phyloP scores from a whole-genome alignment of 129 eudicot species.

The Rutidosis leptorrhynchoides region DNA sequence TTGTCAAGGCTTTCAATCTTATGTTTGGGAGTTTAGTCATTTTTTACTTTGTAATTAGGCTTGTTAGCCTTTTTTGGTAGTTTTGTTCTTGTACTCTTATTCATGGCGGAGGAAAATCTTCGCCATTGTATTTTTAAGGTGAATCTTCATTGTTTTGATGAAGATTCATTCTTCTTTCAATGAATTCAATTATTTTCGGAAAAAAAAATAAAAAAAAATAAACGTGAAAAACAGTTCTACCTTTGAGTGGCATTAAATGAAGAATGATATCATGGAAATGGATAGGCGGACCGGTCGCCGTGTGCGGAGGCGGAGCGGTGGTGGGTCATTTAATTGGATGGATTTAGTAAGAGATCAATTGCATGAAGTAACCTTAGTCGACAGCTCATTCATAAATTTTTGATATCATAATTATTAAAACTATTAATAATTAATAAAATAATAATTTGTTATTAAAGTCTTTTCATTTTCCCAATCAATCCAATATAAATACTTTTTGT shows the following conservation, averaged over 20 bases:
- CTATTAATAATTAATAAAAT: neutral
- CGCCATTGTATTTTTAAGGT: too few species aligned
- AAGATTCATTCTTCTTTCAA: too few species aligned
- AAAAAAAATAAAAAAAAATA: too few species aligned
- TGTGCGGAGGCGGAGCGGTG: neutral
- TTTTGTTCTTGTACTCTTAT: too few species aligned
- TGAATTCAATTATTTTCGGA: too few species aligned
- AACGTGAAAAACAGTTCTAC: neutral
- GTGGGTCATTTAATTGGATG: conserved; percentile 23
- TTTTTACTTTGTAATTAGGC: too few species aligned
- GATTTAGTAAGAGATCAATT: conserved; percentile 24
- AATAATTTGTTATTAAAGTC: neutral
- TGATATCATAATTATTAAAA: neutral
- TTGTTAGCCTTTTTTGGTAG: too few species aligned
- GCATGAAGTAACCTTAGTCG: conserved; percentile 23
- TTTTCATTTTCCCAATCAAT: neutral
- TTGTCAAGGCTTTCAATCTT: too few species aligned
- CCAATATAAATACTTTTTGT: neutral
- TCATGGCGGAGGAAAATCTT: too few species aligned
- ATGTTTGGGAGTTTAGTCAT: too few species aligned
- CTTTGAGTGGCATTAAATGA: conserved; percentile 16
- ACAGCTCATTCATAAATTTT: conserved; percentile 3
- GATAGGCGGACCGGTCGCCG: conserved; percentile 3
- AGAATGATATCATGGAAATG: neutral
- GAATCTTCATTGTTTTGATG: too few species aligned